Percentiles rank a stretch among this genome's conserved stretches.
Conservation (phyloP, 768 basidiomycete genomes). For the Gymnopilus dilepis region DNA sequence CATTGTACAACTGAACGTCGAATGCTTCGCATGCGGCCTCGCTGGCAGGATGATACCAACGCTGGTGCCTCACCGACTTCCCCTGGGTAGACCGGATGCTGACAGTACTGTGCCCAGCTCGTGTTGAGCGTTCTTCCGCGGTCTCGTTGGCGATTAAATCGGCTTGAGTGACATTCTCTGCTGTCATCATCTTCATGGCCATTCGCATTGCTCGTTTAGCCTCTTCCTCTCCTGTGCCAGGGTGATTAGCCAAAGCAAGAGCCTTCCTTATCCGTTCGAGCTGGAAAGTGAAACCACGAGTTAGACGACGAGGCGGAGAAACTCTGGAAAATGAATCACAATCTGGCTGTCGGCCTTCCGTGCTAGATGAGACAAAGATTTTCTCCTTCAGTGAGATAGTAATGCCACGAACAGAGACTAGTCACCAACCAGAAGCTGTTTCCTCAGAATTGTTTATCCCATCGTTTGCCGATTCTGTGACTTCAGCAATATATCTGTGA, state of each 20-base stretch:
- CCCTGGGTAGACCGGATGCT: neutral
- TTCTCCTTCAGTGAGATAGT: too few species aligned
- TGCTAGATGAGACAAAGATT: neutral
- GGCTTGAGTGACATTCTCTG: neutral
- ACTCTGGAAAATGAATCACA: neutral
- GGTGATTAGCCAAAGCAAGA: neutral
- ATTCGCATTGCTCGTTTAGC: neutral
- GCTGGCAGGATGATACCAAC: neutral
- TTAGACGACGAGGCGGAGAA: neutral
- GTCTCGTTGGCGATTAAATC: slow-evolving; percentile 2
- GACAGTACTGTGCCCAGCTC: slow-evolving; percentile 1
- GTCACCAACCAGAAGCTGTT: neutral
- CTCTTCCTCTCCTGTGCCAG: neutral
- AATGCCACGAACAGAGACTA: neutral
- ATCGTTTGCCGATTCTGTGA: neutral
- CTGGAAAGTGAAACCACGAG: neutral
- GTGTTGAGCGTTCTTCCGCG: neutral
- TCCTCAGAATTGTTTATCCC: neutral
- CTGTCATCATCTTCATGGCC: neutral
- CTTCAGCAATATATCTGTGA: neutral
- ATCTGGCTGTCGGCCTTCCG: neutral
- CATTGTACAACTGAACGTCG: neutral
- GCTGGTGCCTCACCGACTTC: neutral
- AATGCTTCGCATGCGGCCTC: neutral
- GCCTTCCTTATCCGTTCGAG: neutral